phyloP scores from a whole-genome alignment of 1,284 basidiomycete genomes.

The Gyrodon tennesseensis region DNA sequence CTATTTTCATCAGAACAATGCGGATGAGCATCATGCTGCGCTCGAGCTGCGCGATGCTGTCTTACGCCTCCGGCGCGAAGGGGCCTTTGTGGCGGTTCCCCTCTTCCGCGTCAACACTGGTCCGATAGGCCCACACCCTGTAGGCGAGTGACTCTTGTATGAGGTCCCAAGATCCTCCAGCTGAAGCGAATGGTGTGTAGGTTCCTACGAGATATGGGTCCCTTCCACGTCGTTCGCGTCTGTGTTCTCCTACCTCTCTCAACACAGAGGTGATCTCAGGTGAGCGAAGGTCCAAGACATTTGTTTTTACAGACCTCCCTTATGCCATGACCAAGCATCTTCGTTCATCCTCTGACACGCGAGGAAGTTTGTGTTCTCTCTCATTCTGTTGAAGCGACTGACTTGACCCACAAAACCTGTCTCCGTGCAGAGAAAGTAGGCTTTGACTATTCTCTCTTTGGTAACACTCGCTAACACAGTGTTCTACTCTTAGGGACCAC shows the following conservation, averaged over 20 bases:
- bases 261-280: constrained; percentile 68
- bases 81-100: constrained; percentile 74
- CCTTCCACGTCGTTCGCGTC: constrained; percentile 69
- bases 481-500: constrained; percentile 53
- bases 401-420: background rate
- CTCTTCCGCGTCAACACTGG: constrained; percentile 65
- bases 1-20: constrained; percentile 71
- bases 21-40: constrained; percentile 61
- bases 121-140: constrained; percentile 74
- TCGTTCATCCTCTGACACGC: constrained; percentile 69
- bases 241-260: constrained; percentile 69
- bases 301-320: background rate
- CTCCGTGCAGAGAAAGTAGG: constrained; percentile 44
- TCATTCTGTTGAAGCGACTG: background rate
- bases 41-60: constrained; percentile 69
- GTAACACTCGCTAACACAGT: background rate
- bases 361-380: constrained; percentile 54
- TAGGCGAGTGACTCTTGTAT: constrained; percentile 50
- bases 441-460: background rate
- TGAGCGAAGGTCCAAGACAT: constrained; percentile 35
- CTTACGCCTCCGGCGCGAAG: constrained; percentile 64
- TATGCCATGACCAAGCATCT: constrained; percentile 40
- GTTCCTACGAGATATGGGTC: constrained; percentile 76
- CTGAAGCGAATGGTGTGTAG: constrained; percentile 41
- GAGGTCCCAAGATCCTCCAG: background rate